Conservation (phyloP, 352 stramenopile species). For the Pseudoperonospora humuli region DNA sequence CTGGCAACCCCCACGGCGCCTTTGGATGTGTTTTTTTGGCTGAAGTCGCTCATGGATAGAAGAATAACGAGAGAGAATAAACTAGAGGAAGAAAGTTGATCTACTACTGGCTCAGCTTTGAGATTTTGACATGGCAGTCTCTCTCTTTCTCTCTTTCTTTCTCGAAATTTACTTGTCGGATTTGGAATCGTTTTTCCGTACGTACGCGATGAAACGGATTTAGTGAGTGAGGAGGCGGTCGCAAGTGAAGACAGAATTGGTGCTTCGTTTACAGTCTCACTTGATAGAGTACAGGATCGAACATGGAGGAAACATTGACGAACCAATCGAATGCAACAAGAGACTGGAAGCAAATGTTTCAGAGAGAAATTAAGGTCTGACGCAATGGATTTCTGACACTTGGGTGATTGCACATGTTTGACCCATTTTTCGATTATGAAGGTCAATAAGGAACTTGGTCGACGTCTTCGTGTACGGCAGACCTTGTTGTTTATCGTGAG, state of each 20-base stretch:
- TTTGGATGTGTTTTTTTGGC: background rate
- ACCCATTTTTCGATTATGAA: no score
- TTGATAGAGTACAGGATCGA: background rate
- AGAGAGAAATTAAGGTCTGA: no score
- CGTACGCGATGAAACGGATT: slow-evolving; percentile 18
- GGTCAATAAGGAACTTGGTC: no score
- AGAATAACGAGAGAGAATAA: slow-evolving; percentile 6
- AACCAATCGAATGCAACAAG: no score
- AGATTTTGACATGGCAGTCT: background rate
- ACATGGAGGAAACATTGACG: slow-evolving; percentile 17
- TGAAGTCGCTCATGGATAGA: background rate
- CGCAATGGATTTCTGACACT: no score
- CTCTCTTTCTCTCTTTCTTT: no score
- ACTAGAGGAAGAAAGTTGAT: background rate
- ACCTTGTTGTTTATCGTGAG: no score
- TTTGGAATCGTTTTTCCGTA: slow-evolving; percentile 7
- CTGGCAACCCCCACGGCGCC: background rate
- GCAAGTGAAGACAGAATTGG: slow-evolving; percentile 12
- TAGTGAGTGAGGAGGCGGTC: slow-evolving; percentile 20
- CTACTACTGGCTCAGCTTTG: background rate
- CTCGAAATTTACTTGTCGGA: background rate
- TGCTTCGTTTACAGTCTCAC: background rate
- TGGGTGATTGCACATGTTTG: no score
- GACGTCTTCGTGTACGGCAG: no score
- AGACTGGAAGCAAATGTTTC: no score